Evolutionary conservation across 768 basidiomycete species (phyloP), one percentile per base, ranked within the genome.

Genomic region (Coprinopsis cinerea): DNA sequence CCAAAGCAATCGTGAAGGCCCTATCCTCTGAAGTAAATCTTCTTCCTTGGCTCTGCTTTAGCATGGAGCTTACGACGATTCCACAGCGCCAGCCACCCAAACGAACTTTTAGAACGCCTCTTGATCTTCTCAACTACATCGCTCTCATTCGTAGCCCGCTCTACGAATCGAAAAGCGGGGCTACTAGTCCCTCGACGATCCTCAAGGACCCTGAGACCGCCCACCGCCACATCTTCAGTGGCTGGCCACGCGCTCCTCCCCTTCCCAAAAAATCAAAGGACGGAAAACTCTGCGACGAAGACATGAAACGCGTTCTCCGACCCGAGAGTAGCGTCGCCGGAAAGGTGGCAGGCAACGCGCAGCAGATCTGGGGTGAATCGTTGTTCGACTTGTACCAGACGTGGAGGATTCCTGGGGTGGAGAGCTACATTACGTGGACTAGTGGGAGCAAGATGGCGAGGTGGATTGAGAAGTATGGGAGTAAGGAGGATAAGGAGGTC

Each of bases 321-420:
- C n/a, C 14, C 39, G 48, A 42, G 30, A 42, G 9, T 13, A 15
- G 5, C 3, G 25, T 9, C n/a, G 13, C 37, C 13, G 49, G 49
- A 10, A 51, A 46, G 43, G 37, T 45, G 43, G 26, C 27, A 44
- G 18, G 15, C 1, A 51, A 71, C 47, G 57, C 59, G 0, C 23
- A 63, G 6, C 58, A 64, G 36, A 54, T 67, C 13, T 78, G 75
- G 75, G 74, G 75, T 37, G 67, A 66, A 10, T 70, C 71, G 0
- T 53, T 75, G 1, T 61, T 64, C 24, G 71, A 77, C 47, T 75
- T 78, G 48, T 76, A 65, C 52, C 51, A 15, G 1, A 61, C 67
- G 17, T 27, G 49, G 1, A 60, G 65, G 14, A 41, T 64, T 0
- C 62, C 66, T 1, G 47, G 55, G 25, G 2, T 58, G 2, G 6